Conservation (phyloP, 2,329 filamentous ascomycete genomes). For the Colletotrichum sp. region DNA sequence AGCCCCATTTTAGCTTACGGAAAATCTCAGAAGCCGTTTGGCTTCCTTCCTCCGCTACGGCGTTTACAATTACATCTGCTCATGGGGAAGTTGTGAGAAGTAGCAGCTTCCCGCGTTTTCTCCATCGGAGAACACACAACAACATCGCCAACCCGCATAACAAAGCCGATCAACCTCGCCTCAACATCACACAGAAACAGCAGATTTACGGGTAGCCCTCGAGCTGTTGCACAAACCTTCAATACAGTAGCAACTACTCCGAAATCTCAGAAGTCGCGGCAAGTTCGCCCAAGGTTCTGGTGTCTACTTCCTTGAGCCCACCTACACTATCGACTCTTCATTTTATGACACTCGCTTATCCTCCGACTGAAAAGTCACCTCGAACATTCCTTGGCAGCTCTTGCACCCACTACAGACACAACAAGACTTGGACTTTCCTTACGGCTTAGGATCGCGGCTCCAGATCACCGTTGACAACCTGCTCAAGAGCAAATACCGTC, state of each 20-base stretch:
- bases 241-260: not conserved
- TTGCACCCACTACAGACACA: rapidly evolving
- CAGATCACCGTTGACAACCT: not conserved
- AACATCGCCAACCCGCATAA: not conserved
- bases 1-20: rapidly evolving
- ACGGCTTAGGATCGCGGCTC: rapidly evolving
- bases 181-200: not conserved
- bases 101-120: not conserved
- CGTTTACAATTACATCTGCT: rapidly evolving
- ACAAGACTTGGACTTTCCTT: not conserved
- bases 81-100: rapidly evolving
- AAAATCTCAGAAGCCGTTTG: rapidly evolving
- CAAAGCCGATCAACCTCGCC: not conserved
- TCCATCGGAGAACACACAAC: not conserved
- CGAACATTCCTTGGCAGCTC: rapidly evolving
- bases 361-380: not conserved
- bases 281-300: not conserved
- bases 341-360: rapidly evolving
- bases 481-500: rapidly evolving
- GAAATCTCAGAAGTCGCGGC: not conserved
- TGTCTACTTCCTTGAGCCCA: not conserved
- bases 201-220: rapidly evolving
- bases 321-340: rapidly evolving
- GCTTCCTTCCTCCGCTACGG: not conserved
- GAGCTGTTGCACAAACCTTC: not conserved